Base-by-base conservation (phyloP, 306 rosid species). In the Quercus gilva region DNA sequence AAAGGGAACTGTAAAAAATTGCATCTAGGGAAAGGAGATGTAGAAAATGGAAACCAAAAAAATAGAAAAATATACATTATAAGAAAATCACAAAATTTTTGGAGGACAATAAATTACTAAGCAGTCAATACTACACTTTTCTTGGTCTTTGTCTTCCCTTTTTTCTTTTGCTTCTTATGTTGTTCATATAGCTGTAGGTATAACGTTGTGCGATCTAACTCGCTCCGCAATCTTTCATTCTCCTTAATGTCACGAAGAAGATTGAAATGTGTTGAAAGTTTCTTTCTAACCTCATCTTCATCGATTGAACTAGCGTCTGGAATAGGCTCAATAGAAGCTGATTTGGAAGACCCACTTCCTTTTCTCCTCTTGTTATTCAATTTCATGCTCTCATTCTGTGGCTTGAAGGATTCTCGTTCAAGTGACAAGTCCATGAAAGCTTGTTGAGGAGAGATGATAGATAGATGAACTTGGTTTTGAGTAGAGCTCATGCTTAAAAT, bases 241-340 rank as follows among this genome's bases (percentile, higher is more conserved):
- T 90, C 98, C 88, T 88, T 91, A 13, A 91, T 90, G 78, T 89
- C 97, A 1, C 80, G 87, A 71, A 91, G 91, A 81, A 96, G 76
- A 79, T 17, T 56, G 74, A 96, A 93, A 88, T 87, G 92, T 19
- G 94, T 61, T 76, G 82, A 56, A 17, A 95, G 92, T 67, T 90
- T 93, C 78, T 55, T 81, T 73, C 70, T 84, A 81, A 93, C 72
- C 71, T 84, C 90, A 31, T 89, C 90, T 74, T 90, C 94, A 4
- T 90, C 82, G 3, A 85, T 73, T n/a, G 90, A 26, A 69, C 73
- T 77, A 1, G 71, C 11, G 8, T 74, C 86, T 28, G 59, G 13
- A 15, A 87, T 31, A 57, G 90, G 74, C 63, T 77, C 82, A 11
- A 45, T 52, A 52, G 74, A 35, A 29, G 85, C 43, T n/a, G 87